phyloP scores from a whole-genome alignment of 1,284 basidiomycete genomes.

The Fomes fomentarius region DNA sequence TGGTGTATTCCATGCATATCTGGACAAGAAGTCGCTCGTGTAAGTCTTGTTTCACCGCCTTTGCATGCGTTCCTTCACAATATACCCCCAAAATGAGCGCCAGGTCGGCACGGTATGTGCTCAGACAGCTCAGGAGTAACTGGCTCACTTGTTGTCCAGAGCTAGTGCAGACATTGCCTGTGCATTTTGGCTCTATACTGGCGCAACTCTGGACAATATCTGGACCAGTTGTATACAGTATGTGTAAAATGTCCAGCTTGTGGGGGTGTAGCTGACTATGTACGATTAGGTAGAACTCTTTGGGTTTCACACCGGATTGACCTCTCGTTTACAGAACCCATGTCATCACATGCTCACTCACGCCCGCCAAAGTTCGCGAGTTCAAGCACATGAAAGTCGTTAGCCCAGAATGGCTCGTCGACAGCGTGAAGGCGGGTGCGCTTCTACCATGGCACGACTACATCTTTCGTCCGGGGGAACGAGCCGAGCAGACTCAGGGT shows the following conservation, averaged over 20 bases:
- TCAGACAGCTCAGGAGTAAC: too few species aligned
- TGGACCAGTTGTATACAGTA: too few species aligned
- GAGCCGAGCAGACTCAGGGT: slow-evolving; percentile 54
- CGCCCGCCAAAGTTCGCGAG: slow-evolving; percentile 86
- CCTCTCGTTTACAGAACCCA: slow-evolving; percentile 72
- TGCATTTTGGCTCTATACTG: too few species aligned
- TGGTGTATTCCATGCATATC: slow-evolving; percentile 83
- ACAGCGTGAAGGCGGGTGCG: slow-evolving; percentile 66
- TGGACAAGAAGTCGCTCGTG: slow-evolving; percentile 79
- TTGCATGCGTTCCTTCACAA: too few species aligned
- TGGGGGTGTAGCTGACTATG: too few species aligned
- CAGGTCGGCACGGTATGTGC: too few species aligned
- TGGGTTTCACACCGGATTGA: neutral
- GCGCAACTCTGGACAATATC: too few species aligned
- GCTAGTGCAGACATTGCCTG: too few species aligned
- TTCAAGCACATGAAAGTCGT: slow-evolving; percentile 91
- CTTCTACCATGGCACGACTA: slow-evolving; percentile 82
- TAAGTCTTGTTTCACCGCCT: slow-evolving; percentile 50
- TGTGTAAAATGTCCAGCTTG: too few species aligned
- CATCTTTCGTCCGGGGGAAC: slow-evolving; percentile 52
- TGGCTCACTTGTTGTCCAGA: too few species aligned
- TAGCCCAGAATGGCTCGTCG: slow-evolving; percentile 84
- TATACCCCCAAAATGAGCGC: too few species aligned
- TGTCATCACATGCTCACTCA: slow-evolving; percentile 89
- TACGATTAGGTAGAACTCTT: neutral